Evolutionary conservation across 805 yeast species (phyloP), one percentile per base, ranked within the genome.

Genomic region (Kuraishia piskuri): DNA sequence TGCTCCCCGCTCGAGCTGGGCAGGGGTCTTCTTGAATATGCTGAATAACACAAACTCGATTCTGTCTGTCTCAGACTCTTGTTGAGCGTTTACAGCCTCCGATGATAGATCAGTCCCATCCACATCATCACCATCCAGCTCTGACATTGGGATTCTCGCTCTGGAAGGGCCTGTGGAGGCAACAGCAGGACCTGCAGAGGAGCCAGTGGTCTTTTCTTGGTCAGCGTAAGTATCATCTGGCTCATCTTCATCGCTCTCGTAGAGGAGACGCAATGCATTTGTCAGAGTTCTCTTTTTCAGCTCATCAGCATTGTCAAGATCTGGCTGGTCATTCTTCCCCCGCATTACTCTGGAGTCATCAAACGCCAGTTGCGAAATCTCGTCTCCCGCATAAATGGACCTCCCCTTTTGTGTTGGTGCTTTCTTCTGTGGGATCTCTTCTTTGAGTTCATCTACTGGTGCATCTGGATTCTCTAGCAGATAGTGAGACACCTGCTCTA

Each of bases 241-340:
- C 60, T 89, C 96, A 65, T 88, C 96, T 58, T 89, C 96, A 61
- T 88, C 92, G 7, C 82, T 76, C 48, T 85, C 86, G 58, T 86
- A 85, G 56, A 88, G 68, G 56, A 86, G 64, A 47, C 81, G 70
- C 57, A 87, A 66, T 1, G 91, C 90, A 51, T 61, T 60, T 0
- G 76, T 68, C 47, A 86, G 64, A 0, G 88, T 82, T 57, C 72
- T 78, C 61, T 83, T 78, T 60, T 77, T 79, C n/a, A 80, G 61
- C 26, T 77, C 59, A 31, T 24, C 55, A 26, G 36, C 56, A 52
- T 22, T 55, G 1, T 53, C 48, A n/a, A 56, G 50, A 25, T 55
- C 54, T 22, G 52, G 57, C 20, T 53, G 59, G 22, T 63, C 57
- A 45, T 68, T 67, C 59, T 70, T 75, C 21, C 76, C 79, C 50